Percentiles rank a stretch among this genome's conserved stretches.
Conservation (phyloP, 192 early-diverging fungal species). For the Obelidium mucronatum region DNA sequence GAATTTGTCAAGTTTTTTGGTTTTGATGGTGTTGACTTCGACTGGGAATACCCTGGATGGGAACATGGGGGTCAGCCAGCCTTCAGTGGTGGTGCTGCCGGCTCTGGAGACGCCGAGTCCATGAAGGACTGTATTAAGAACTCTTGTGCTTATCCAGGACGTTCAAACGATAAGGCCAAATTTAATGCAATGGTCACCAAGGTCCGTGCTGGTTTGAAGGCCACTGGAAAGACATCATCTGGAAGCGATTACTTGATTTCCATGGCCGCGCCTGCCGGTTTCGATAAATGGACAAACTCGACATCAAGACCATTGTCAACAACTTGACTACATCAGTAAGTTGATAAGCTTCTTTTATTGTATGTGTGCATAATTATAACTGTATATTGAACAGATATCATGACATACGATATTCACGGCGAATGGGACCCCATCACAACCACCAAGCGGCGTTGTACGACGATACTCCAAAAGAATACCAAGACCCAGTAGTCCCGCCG, state of each 20-base stretch:
- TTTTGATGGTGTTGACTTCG: too few species aligned
- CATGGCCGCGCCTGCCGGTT: slow-evolving; percentile 39
- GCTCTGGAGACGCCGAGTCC: slow-evolving; percentile 34
- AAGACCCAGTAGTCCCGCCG: not conserved
- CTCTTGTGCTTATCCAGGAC: slow-evolving; percentile 34
- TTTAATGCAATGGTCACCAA: slow-evolving; percentile 24
- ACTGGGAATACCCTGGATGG: too few species aligned
- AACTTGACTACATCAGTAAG: slow-evolving; percentile 39
- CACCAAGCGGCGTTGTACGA: slow-evolving; percentile 46
- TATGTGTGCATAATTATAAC: too few species aligned
- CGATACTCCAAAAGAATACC: slow-evolving; percentile 4
- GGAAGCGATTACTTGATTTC: slow-evolving; percentile 27
- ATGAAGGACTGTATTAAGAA: slow-evolving; percentile 35
- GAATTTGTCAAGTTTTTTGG: too few species aligned
- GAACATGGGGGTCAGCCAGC: slow-evolving; percentile 39
- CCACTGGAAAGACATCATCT: not conserved
- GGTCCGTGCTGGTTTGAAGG: slow-evolving; percentile 6
- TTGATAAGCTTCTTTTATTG: too few species aligned
- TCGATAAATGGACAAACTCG: slow-evolving; percentile 42
- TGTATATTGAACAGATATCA: too few species aligned
- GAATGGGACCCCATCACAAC: slow-evolving; percentile 37
- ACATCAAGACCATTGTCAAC: slow-evolving; percentile 30
- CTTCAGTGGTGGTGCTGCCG: slow-evolving; percentile 26
- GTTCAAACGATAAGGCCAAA: slow-evolving; percentile 24
- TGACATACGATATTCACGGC: slow-evolving; percentile 47